Evolutionary conservation across 2,329 filamentous ascomycete species (phyloP).

Genomic region (Ophiostoma montium): DNA sequence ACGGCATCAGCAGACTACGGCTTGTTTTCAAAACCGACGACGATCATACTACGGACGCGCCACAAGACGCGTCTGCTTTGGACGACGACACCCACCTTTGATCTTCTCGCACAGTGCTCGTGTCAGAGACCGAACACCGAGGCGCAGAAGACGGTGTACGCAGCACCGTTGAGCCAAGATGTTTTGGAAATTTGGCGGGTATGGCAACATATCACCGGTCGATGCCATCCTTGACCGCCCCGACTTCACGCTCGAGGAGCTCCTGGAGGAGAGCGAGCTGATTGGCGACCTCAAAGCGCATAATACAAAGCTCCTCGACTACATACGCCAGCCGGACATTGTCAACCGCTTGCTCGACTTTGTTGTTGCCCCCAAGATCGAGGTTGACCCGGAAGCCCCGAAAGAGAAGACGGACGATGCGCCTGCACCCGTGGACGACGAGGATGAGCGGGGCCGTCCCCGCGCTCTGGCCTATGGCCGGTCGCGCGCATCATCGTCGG

Average conservation of each 20-base stretch:
- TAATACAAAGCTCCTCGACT: constrained; percentile 95
- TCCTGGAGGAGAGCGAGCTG: constrained; percentile 89
- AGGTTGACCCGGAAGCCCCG: constrained; percentile 16
- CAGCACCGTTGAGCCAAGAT: constrained; percentile 45
- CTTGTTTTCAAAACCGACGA: neutral
- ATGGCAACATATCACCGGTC: constrained; percentile 92
- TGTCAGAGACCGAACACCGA: constrained; percentile 4
- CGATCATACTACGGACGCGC: neutral
- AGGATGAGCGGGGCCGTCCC: constrained; percentile 26
- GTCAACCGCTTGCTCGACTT: constrained; percentile 80
- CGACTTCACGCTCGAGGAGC: constrained; percentile 86
- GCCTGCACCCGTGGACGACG: constrained; percentile 11
- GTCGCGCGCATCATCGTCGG: constrained; percentile 37
- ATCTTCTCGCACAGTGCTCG: constrained; percentile 3
- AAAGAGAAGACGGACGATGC: constrained; percentile 19
- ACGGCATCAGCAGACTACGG: constrained; percentile 1
- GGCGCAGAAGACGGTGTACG: constrained; percentile 2
- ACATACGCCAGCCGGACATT: constrained; percentile 73
- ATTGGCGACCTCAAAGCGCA: constrained; percentile 97
- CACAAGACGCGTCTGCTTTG: too few species aligned
- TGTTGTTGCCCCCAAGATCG: constrained; percentile 67
- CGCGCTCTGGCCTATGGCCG: constrained; percentile 34
- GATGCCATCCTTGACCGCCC: constrained; percentile 95
- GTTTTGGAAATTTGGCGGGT: constrained; percentile 99
- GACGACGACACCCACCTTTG: neutral